phyloP scores from a whole-genome alignment of 2,329 filamentous ascomycete genomes.

The Harringtonia aguacate region DNA sequence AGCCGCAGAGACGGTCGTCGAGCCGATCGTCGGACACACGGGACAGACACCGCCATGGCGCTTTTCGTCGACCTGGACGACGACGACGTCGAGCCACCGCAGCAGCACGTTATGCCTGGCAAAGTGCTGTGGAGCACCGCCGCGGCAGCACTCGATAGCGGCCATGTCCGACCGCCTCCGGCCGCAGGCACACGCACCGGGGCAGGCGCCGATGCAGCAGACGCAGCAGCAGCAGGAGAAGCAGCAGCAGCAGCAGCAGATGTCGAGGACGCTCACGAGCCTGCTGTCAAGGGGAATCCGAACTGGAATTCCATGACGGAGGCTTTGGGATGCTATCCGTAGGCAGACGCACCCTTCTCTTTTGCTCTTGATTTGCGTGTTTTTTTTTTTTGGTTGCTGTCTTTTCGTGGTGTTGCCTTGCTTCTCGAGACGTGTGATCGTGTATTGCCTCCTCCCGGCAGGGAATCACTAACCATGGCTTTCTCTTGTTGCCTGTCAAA shows the following conservation, averaged over 20 bases:
- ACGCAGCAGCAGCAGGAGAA: background rate
- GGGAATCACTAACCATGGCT: constrained; percentile 10
- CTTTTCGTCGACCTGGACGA: constrained; percentile 22
- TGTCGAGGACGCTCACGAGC: constrained; percentile 13
- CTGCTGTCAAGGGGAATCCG: constrained; percentile 28
- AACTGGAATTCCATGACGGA: constrained; percentile 50
- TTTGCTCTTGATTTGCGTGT: constrained; percentile 1
- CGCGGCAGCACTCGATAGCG: constrained; percentile 4
- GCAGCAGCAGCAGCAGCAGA: background rate
- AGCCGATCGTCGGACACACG: too few relatives aligned
- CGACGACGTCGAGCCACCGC: constrained; percentile 18
- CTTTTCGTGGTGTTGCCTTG: constrained; percentile 4
- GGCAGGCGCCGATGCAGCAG: background rate
- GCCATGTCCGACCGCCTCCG: constrained; percentile 3
- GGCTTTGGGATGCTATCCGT: constrained; percentile 59
- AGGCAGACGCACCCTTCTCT: constrained; percentile 29
- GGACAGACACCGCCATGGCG: constrained; percentile 16
- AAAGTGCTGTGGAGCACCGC: constrained; percentile 14
- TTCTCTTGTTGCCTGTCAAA: constrained; percentile 4
- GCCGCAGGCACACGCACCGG: background rate
- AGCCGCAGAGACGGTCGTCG: too few relatives aligned
- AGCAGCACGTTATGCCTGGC: constrained; percentile 13
- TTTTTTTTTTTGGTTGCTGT: background rate
- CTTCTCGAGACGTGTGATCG: constrained; percentile 6
- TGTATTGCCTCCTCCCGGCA: background rate